These are phyloP conservation scores for Trichoderma sp. DNA, from an alignment of 2,329 filamentous ascomycete species.

Conservation along the genomic window DNA sequence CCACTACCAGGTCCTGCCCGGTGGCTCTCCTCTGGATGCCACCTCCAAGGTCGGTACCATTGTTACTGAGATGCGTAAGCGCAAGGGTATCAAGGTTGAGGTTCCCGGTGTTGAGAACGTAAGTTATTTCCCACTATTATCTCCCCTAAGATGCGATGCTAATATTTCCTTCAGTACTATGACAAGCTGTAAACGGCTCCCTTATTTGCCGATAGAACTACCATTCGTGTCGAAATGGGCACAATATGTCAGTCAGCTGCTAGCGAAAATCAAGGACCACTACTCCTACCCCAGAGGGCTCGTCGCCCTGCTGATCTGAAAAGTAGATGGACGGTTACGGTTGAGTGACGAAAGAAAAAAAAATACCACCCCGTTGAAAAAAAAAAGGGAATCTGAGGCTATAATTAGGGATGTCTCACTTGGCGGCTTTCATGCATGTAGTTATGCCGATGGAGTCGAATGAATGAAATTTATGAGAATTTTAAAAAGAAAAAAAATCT, in stretches of 20 bases:
- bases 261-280: conserved; percentile 32
- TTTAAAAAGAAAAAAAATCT: conserved; percentile 22
- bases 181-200: conserved; percentile 84
- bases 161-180: conserved; percentile 67
- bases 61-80: conserved; percentile 90
- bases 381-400: conserved; percentile 34
- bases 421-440: conserved; percentile 41
- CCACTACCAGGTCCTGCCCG: conserved; percentile 95
- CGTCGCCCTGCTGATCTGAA: conserved; percentile 21
- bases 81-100: conserved; percentile 98
- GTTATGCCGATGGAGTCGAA: conserved; percentile 38
- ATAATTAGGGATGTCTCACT: conserved; percentile 38
- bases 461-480: conserved; percentile 40
- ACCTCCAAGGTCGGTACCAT: conserved; percentile 79
- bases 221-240: conserved; percentile 43
- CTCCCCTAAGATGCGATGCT: conserved; percentile 6
- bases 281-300: conserved; percentile 29
- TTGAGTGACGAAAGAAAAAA: conserved; percentile 28
- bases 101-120: conserved; percentile 94
- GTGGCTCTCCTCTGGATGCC: conserved; percentile 84
- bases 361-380: conserved; percentile 26
- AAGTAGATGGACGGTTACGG: conserved; percentile 23
- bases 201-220: conserved; percentile 45
- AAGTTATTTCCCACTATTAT: conserved; percentile 48
- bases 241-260: conserved; percentile 41